Base-by-base conservation (phyloP, 2,329 filamentous ascomycete species). In the Arthrobotrys sinensis region DNA sequence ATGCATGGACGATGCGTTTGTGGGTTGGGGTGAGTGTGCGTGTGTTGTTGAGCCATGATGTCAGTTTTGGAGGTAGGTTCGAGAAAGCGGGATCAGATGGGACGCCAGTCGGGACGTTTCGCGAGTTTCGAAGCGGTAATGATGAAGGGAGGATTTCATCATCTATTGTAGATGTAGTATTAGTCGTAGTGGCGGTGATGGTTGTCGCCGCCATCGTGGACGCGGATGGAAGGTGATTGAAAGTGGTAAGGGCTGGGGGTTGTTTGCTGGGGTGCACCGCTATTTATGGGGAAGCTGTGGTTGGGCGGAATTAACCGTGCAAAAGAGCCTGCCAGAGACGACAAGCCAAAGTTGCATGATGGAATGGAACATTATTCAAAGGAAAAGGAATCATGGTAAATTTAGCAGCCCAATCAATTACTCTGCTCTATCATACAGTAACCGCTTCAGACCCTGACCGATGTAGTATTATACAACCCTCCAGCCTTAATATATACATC, bases 1-100 rank as follows among this genome's bases (percentile, higher is more conserved):
- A 78, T 50, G 60, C 45, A 36, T 72, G 36, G 11, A 67, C 75
- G 34, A 78, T 78, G 21, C 67, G 67, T 36, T 72, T 78, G 75
- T 78, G 75, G 11, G 75, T 72, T 45, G 66, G 52, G 14, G 62
- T 72, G 0, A 78, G 46, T 1, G 14, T 28, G 40, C 21, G 66
- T 40, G 24, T 4, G 24, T 76, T 63, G 12, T 43, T 24, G 63
- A 78, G 68, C 75, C 75, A 78, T 38, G 67, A 46, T 19, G 52
- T 40, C 12, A 68, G 45, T 21, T 53, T 65, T 11, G 73, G 73
- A 5, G 73, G 40, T 19, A 67, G 28, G 2, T 46, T 65, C 11
- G 73, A 36, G 48, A 60, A 50, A 28, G 28, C 38, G 4, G 60
- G 36, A 32, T 66, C 65, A 14, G 50, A 52, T 16, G 28, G 21